Conservation (phyloP, 768 basidiomycete species). For the Leccinum sublutescens region DNA sequence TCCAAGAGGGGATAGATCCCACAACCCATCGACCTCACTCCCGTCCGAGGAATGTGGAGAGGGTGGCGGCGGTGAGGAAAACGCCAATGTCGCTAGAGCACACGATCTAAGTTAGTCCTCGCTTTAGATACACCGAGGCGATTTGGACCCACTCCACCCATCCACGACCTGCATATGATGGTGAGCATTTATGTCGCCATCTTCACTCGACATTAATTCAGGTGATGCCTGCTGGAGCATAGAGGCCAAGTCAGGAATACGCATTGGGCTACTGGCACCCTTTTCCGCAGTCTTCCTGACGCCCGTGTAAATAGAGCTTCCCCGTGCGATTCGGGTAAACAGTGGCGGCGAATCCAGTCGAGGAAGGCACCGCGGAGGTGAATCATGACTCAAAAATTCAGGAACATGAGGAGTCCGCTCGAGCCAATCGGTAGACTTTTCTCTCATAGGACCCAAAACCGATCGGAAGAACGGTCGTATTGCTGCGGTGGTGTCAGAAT, state of each 20-base stretch:
- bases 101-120: constrained; percentile 7
- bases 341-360: constrained; percentile 42
- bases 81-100: constrained; percentile 34
- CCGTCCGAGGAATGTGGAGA: constrained; percentile 35
- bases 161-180: constrained; percentile 58
- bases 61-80: constrained; percentile 41
- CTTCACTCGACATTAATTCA: constrained; percentile 37
- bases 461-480: constrained; percentile 31
- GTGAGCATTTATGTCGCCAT: constrained; percentile 39
- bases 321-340: constrained; percentile 37
- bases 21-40: constrained; percentile 54
- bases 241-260: constrained; percentile 28
- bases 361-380: constrained; percentile 25
- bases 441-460: constrained; percentile 15
- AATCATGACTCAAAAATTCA: constrained; percentile 32
- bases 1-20: constrained; percentile 46
- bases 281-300: not conserved
- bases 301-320: not conserved
- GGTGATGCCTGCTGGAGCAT: constrained; percentile 24
- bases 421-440: constrained; percentile 10
- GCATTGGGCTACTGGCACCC: constrained; percentile 9
- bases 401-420: constrained; percentile 19
- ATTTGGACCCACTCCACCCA: constrained; percentile 57
- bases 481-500: constrained; percentile 22
- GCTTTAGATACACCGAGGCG: not conserved